Conservation (phyloP, 1,284 basidiomycete species). For the Apiotrichum akiyoshidainum region DNA sequence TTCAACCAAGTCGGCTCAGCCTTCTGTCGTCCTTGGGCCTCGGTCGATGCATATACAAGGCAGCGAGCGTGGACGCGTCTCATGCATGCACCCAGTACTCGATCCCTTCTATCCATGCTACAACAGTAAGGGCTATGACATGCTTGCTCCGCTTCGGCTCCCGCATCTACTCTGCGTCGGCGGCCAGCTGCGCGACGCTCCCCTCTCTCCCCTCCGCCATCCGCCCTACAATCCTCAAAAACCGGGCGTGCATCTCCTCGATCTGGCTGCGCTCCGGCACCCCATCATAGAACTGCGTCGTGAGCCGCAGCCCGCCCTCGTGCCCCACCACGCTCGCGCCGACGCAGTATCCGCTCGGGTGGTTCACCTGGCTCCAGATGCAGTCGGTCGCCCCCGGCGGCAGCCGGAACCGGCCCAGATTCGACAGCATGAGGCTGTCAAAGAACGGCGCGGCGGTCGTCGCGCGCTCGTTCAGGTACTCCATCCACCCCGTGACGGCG, state of each 20-base stretch:
- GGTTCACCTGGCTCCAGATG: conserved; percentile 26
- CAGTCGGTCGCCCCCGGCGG: conserved; percentile 27
- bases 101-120: too few species aligned
- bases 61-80: too few species aligned
- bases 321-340: background rate
- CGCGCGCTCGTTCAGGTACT: conserved; percentile 26
- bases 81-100: too few species aligned
- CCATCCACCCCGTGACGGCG: conserved; percentile 31
- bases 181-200: background rate
- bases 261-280: background rate
- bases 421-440: conserved; percentile 29
- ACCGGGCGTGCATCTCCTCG: background rate
- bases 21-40: too few species aligned
- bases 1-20: too few species aligned
- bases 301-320: background rate
- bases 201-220: background rate
- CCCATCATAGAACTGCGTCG: background rate
- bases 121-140: too few species aligned
- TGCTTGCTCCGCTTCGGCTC: too few species aligned
- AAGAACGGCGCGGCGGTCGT: conserved; percentile 10
- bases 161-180: too few species aligned
- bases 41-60: too few species aligned
- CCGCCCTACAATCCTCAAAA: background rate
- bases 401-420: conserved; percentile 28
- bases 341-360: background rate